Conservation (phyloP, 2,329 filamentous ascomycete genomes). For the Talaromyces sp. region DNA sequence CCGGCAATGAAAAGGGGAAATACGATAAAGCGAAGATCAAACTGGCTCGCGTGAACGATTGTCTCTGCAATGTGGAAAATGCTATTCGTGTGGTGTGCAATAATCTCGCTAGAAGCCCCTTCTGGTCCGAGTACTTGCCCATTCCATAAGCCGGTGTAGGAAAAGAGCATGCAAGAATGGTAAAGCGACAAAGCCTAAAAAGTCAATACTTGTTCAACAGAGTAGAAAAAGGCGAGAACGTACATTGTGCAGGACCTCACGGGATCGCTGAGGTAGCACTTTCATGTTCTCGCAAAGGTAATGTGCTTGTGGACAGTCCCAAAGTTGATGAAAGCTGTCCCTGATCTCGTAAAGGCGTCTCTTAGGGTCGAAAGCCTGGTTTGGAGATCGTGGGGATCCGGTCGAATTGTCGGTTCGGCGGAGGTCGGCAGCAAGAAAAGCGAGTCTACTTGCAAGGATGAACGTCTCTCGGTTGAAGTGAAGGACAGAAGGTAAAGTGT, state of each 20-base stretch:
- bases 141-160: conserved; percentile 54
- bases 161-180: conserved; percentile 51
- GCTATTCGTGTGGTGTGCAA: conserved; percentile 43
- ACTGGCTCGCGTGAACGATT: conserved; percentile 38
- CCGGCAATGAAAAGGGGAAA: conserved; percentile 57
- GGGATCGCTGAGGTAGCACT: conserved; percentile 34
- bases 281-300: conserved; percentile 37
- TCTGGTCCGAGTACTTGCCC: conserved; percentile 44
- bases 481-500: conserved; percentile 41
- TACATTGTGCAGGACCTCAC: conserved; percentile 46
- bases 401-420: conserved; percentile 32
- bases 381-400: neutral
- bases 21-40: conserved; percentile 46
- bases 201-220: conserved; percentile 6
- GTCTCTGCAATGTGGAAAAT: conserved; percentile 46
- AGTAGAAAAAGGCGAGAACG: conserved; percentile 20
- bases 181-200: conserved; percentile 46
- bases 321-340: conserved; percentile 36
- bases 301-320: conserved; percentile 36
- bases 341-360: conserved; percentile 37
- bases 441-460: conserved; percentile 45
- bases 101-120: conserved; percentile 39
- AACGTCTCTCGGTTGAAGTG: conserved; percentile 47
- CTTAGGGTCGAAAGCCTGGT: conserved; percentile 15
- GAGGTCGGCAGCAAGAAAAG: conserved; percentile 41